A percentile compares a stretch with the other conserved stretches of the same genome.
These are phyloP conservation scores for Pleurotus pulmonarius DNA, from an alignment of 768 basidiomycete genomes.

Conservation along the genomic window DNA sequence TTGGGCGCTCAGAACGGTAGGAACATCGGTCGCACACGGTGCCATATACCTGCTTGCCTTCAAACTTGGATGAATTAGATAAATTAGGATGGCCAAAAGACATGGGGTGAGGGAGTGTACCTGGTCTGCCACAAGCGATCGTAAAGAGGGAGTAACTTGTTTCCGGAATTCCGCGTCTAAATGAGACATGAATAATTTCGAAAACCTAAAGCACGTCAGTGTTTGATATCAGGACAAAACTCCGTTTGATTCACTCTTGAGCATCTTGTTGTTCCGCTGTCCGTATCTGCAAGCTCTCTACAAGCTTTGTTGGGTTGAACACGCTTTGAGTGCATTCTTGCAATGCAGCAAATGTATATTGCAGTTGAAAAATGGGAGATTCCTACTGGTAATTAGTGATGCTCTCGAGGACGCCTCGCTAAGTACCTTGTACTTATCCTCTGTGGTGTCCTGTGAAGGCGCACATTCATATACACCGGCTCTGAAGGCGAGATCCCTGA, in stretches of 20 bases:
- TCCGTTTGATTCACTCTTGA: constrained; percentile 65
- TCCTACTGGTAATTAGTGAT: constrained; percentile 39
- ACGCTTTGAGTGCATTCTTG: constrained; percentile 66
- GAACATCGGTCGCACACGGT: constrained; percentile 72
- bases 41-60: constrained; percentile 79
- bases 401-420: not conserved
- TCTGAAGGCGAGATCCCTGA: constrained; percentile 78
- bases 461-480: constrained; percentile 78
- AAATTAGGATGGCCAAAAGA: not conserved
- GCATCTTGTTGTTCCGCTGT: constrained; percentile 94
- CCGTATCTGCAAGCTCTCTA: constrained; percentile 78
- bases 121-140: constrained; percentile 70
- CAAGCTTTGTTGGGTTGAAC: constrained; percentile 82
- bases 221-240: not conserved
- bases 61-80: constrained; percentile 54
- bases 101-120: constrained; percentile 28
- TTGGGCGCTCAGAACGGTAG: constrained; percentile 60
- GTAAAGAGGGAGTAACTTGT: constrained; percentile 60
- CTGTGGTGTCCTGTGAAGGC: constrained; percentile 43
- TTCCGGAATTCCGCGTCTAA: constrained; percentile 85
- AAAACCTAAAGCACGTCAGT: constrained; percentile 56
- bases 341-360: constrained; percentile 81
- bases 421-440: constrained; percentile 36
- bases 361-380: constrained; percentile 75
- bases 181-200: constrained; percentile 90